These are phyloP conservation scores for Pyrenophora seminiperda DNA, from an alignment of 2,329 filamentous ascomycete genomes.

Conservation along the genomic window DNA sequence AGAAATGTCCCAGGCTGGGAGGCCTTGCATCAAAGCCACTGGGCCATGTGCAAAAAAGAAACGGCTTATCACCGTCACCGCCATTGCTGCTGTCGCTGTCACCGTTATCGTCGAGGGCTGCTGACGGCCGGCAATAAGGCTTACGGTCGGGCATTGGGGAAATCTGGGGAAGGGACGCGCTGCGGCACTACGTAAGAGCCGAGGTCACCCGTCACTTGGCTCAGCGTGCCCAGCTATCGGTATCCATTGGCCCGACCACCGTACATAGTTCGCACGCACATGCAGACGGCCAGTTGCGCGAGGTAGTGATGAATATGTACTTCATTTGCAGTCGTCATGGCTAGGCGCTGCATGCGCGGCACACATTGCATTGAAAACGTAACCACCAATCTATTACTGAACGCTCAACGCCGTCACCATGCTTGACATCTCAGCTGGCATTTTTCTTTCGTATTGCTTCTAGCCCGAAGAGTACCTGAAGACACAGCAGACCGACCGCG, in stretches of 20 bases:
- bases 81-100: too few relatives aligned
- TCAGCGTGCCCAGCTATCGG: slow-evolving; percentile 1
- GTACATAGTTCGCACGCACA: background rate
- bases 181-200: slow-evolving; percentile 31
- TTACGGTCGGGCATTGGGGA: slow-evolving; percentile 8
- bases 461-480: slow-evolving; percentile 47
- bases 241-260: slow-evolving; percentile 14
- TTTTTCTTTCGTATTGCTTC: slow-evolving; percentile 49
- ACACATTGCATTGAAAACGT: slow-evolving; percentile 32
- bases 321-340: background rate
- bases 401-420: slow-evolving; percentile 43
- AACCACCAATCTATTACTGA: slow-evolving; percentile 18
- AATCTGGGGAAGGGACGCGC: slow-evolving; percentile 28
- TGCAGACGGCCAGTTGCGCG: background rate
- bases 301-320: background rate
- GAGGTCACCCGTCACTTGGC: slow-evolving; percentile 36
- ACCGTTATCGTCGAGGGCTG: background rate
- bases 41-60: too few relatives aligned
- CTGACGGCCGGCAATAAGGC: slow-evolving; percentile 2
- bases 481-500: slow-evolving; percentile 44
- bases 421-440: slow-evolving; percentile 44
- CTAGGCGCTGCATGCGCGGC: slow-evolving; percentile 3
- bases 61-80: too few relatives aligned
- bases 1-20: slow-evolving; percentile 4
- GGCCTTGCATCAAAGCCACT: too few relatives aligned